Evolutionary conservation across 73 alveolate species (phyloP), one percentile per base, ranked within the genome.

Genomic region (Symbiodinium pilosum): DNA sequence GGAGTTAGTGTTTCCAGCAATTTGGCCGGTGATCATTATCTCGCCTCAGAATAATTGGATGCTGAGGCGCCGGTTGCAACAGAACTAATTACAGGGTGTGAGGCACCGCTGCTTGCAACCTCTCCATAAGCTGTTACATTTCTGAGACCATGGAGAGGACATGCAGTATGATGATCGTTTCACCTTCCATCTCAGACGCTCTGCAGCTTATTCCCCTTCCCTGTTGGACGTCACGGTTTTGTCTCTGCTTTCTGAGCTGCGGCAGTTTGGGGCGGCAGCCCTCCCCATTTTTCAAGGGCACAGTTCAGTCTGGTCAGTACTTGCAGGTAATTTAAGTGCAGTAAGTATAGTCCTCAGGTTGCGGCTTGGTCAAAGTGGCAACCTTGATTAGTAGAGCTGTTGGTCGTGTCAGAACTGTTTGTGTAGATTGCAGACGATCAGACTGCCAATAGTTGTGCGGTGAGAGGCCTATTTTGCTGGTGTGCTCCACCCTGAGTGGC

Each of bases 201-300:
- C 73, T 54, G 73, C 73, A 54, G 73, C 73, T 26, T 26, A 24
- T 54, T n/a, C n/a, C n/a, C n/a, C n/a, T n/a, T n/a, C n/a, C n/a
- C n/a, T n/a, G n/a, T n/a, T n/a, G n/a, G n/a, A n/a, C n/a, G n/a
- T n/a, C n/a, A n/a, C n/a, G n/a, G n/a, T n/a, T n/a, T n/a, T n/a
- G n/a, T n/a, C n/a, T n/a, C 81, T 64, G 81, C 39, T 38, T 64
- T 32, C 81, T 64, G 38, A 64, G 81, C 32, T 26, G 24, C 38
- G 81, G 38, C 30, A 64, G 30, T 9, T 26, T 26, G 38, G 81
- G 81, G 59, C 59, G 59, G 6, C 59, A 47, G 24, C n/a, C n/a
- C n/a, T n/a, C n/a, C 81, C 81, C 81, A 64, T 64, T 20, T 64
- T 64, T 64, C 81, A 64, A 64, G 81, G 81, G 81, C 81, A 64